phyloP scores from a whole-genome alignment of 305 asterid species.

The Fraxinus greggii region DNA sequence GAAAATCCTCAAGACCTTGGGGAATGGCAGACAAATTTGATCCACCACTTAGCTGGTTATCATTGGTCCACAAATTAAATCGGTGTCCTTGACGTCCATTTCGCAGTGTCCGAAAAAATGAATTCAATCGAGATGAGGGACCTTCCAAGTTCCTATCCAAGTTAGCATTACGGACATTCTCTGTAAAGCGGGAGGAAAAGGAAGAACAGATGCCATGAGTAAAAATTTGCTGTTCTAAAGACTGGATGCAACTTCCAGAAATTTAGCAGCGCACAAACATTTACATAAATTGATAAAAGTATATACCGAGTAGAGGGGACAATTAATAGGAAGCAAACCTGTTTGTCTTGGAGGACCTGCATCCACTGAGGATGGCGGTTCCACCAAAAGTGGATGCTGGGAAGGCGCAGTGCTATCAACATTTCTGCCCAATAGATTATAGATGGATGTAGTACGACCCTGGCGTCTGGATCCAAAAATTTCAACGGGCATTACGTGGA shows the following conservation, averaged over 20 bases:
- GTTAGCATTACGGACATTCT: constrained; percentile 51
- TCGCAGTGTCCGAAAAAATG: constrained; percentile 76
- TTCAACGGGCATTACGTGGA: constrained; percentile 98
- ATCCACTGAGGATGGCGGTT: constrained; percentile 62
- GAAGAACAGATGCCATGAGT: constrained; percentile 20
- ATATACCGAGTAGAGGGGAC: neutral
- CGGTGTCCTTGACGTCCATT: constrained; percentile 94
- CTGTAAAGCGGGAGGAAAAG: constrained; percentile 39
- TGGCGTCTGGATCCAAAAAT: constrained; percentile 94
- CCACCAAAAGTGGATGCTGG: constrained; percentile 89
- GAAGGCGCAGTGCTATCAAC: constrained; percentile 58
- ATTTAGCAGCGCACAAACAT: neutral
- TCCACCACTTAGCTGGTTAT: constrained; percentile 69
- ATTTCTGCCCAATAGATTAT: constrained; percentile 82
- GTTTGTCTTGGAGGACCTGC: constrained; percentile 55
- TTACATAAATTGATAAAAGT: neutral
- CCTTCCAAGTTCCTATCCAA: constrained; percentile 61
- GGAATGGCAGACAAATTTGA: constrained; percentile 69
- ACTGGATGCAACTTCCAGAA: neutral
- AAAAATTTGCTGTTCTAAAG: constrained; percentile 1
- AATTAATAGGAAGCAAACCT: constrained; percentile 39
- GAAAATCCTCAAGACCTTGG: constrained; percentile 88
- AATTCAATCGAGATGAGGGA: constrained; percentile 67
- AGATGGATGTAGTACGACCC: constrained; percentile 94
- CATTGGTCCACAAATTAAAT: constrained; percentile 73